Percentiles rank a stretch among this genome's conserved stretches.
Evolutionary conservation across 345 rosid species (phyloP).

Genomic region (Linum trigynum): DNA sequence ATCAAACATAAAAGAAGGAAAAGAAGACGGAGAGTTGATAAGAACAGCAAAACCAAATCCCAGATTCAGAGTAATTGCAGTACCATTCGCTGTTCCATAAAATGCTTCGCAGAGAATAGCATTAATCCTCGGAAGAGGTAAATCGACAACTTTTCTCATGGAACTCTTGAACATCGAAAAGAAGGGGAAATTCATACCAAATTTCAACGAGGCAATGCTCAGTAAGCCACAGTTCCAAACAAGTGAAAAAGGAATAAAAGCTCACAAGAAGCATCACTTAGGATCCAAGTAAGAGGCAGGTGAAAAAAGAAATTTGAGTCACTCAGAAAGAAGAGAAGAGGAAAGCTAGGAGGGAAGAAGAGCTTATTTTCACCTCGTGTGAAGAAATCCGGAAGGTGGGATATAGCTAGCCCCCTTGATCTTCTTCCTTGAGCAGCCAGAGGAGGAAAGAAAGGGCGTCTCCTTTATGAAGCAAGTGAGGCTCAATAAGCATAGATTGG

Average conservation of each 20-base stretch:
- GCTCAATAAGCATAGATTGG: conserved; percentile 38
- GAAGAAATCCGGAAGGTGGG: conserved; percentile 9
- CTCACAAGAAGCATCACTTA: conserved; percentile 51
- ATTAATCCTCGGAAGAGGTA: background rate
- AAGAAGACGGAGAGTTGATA: background rate
- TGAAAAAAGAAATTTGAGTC: conserved; percentile 24
- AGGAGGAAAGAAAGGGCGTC: conserved; percentile 35
- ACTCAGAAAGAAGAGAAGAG: conserved; percentile 8
- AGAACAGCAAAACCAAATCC: conserved; percentile 14
- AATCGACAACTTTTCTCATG: background rate
- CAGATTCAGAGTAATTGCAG: conserved; percentile 7
- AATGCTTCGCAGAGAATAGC: background rate
- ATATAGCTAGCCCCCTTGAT: conserved; percentile 32
- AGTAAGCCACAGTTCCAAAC: conserved; percentile 4
- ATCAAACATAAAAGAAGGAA: conserved; percentile 7
- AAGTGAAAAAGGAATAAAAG: conserved; percentile 13
- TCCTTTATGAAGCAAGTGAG: conserved; percentile 27
- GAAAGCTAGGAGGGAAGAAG: conserved; percentile 13
- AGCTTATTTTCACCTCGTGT: conserved; percentile 20
- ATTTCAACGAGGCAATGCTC: conserved; percentile 4
- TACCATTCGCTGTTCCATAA: background rate
- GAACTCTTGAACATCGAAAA: background rate
- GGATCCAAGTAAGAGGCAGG: conserved; percentile 53
- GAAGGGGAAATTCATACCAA: background rate
- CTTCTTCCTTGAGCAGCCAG: conserved; percentile 49